Evolutionary conservation across 2,329 filamentous ascomycete species (phyloP).

Genomic region (Aspergillus carbonarius): DNA sequence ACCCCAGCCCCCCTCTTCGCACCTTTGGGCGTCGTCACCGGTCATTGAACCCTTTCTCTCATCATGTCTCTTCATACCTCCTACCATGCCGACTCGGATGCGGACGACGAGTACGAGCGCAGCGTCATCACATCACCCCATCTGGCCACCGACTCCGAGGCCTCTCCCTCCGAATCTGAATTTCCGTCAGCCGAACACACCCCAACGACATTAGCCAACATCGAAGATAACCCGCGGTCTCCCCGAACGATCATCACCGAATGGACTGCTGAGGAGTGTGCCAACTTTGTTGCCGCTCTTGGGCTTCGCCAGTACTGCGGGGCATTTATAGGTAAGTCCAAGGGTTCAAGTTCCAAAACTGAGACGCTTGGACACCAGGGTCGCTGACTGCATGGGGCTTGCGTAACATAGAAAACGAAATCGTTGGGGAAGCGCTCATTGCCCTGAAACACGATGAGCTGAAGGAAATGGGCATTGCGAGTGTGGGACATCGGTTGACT

Average conservation of each 20-base stretch:
- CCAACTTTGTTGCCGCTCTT: slow-evolving; percentile 79
- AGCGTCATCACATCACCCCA: slow-evolving; percentile 59
- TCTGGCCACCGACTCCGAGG: slow-evolving; percentile 57
- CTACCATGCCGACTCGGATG: slow-evolving; percentile 64
- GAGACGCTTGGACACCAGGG: background rate
- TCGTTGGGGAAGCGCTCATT: slow-evolving; percentile 86
- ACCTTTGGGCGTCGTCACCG: slow-evolving; percentile 16
- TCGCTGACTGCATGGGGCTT: slow-evolving; percentile 9
- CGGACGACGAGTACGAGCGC: slow-evolving; percentile 66
- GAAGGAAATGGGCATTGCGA: slow-evolving; percentile 89
- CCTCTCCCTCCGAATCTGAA: slow-evolving; percentile 57
- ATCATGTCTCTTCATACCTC: slow-evolving; percentile 47
- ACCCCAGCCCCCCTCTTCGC: slow-evolving; percentile 7
- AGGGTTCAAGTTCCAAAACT: background rate
- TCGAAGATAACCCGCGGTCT: slow-evolving; percentile 51
- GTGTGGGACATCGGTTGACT: slow-evolving; percentile 89
- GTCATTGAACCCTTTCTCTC: slow-evolving; percentile 4
- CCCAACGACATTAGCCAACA: slow-evolving; percentile 59
- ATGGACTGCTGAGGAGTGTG: slow-evolving; percentile 79
- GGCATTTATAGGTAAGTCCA: slow-evolving; percentile 71
- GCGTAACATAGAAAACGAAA: slow-evolving; percentile 74
- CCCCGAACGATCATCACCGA: slow-evolving; percentile 59
- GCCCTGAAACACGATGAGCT: slow-evolving; percentile 88
- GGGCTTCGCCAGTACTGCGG: slow-evolving; percentile 81
- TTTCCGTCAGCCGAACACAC: slow-evolving; percentile 62